Evolutionary conservation across 495 filamentous ascomycete species (phyloP).

Genomic region (Podospora pseudocomata): DNA sequence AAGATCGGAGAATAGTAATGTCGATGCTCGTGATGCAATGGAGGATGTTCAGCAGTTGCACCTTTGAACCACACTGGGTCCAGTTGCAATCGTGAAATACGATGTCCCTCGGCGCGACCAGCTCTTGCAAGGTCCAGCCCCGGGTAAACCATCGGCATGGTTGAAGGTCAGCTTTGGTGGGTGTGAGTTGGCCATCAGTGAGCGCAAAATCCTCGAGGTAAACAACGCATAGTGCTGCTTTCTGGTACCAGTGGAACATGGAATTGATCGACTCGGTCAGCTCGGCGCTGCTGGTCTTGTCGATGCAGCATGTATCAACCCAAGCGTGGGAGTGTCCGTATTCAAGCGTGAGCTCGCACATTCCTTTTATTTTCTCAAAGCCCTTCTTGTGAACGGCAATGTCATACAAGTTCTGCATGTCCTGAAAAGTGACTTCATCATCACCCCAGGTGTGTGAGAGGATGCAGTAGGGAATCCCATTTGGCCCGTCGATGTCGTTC

Average conservation of each 20-base stretch:
- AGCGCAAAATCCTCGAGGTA: slow-evolving; percentile 23
- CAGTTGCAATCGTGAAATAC: slow-evolving; percentile 33
- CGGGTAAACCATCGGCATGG: slow-evolving; percentile 37
- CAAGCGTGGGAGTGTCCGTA: slow-evolving; percentile 22
- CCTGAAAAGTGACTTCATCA: slow-evolving; percentile 18
- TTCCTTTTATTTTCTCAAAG: slow-evolving; percentile 3
- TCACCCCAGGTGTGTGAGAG: slow-evolving; percentile 24
- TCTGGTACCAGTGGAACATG: slow-evolving; percentile 40
- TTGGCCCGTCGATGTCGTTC: no score
- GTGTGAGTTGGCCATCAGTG: not conserved
- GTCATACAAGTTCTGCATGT: not conserved
- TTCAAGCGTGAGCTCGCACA: slow-evolving; percentile 4
- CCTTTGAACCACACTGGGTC: slow-evolving; percentile 6
- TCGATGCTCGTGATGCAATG: slow-evolving; percentile 30
- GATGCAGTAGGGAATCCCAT: slow-evolving; percentile 9
- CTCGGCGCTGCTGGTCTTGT: slow-evolving; percentile 16
- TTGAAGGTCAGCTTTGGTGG: no score
- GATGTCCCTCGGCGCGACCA: slow-evolving; percentile 32
- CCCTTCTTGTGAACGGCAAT: not conserved
- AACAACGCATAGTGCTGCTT: slow-evolving; percentile 29
- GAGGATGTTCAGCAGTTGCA: slow-evolving; percentile 18
- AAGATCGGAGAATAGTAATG: not conserved
- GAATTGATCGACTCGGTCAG: slow-evolving; percentile 40
- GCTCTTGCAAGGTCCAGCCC: slow-evolving; percentile 45
- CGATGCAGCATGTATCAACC: slow-evolving; percentile 36